Percentiles rank a stretch among this genome's conserved stretches.
Conservation (phyloP, 257 asterid species). For the Fraxinus cuspidata region DNA sequence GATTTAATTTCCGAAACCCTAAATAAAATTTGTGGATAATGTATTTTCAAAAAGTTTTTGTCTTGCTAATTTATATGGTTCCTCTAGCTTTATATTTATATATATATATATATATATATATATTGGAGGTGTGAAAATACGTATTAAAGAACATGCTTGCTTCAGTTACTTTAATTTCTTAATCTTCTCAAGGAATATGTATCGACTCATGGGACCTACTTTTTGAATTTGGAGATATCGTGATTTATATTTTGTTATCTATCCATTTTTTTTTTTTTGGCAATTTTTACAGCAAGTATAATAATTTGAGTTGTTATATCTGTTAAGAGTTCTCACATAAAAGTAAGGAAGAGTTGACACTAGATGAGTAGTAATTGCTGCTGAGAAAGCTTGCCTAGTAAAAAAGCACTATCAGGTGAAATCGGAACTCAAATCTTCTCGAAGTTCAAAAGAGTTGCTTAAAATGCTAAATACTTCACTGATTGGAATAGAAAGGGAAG, state of each 20-base stretch:
- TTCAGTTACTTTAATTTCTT: neutral
- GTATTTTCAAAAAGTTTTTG: neutral
- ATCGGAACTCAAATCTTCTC: neutral
- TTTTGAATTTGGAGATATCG: neutral
- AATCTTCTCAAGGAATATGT: neutral
- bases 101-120: no score
- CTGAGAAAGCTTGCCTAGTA: neutral
- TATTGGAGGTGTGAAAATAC: neutral
- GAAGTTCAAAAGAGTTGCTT: neutral
- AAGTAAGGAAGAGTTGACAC: no score
- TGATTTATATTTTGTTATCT: neutral
- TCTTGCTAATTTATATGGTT: neutral
- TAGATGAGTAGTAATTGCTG: neutral
- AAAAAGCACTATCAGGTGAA: neutral
- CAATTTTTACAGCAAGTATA: neutral
- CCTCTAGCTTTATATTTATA: neutral
- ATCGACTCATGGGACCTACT: neutral
- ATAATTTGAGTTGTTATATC: constrained; percentile 5
- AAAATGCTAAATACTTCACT: constrained; percentile 8
- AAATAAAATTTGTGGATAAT: neutral
- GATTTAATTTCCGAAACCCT: neutral
- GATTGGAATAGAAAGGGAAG: constrained; percentile 5
- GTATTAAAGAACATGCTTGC: neutral
- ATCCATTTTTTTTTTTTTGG: neutral
- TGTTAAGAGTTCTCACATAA: neutral